A percentile compares a stretch with the other conserved stretches of the same genome.
phyloP scores from a whole-genome alignment of 2,329 filamentous ascomycete species.

The Xylaria sp. region DNA sequence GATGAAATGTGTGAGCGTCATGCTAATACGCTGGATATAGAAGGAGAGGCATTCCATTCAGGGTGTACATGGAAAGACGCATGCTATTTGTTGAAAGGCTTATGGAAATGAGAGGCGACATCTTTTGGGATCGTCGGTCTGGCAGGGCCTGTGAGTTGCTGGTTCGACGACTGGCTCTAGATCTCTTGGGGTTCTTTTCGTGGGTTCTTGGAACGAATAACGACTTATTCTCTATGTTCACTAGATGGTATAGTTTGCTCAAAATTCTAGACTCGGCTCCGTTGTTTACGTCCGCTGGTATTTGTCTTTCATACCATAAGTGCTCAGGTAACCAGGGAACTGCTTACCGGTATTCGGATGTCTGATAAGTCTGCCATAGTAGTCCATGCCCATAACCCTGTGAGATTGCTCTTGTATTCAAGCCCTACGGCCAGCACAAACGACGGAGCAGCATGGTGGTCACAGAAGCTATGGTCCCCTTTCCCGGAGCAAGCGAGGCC shows the following conservation, averaged over 20 bases:
- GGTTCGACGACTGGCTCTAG: conserved; percentile 16
- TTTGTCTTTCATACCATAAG: neutral
- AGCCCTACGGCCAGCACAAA: neutral
- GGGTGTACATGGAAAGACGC: conserved; percentile 90
- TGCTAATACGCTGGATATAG: conserved; percentile 50
- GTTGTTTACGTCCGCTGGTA: neutral
- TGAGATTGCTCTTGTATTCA: too few relatives aligned
- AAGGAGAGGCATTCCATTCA: conserved; percentile 88
- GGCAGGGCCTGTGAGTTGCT: conserved; percentile 16
- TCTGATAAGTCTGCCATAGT: neutral
- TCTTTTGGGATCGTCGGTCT: neutral
- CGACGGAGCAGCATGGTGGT: neutral
- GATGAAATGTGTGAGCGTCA: neutral
- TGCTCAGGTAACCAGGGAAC: neutral
- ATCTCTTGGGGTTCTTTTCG: conserved; percentile 6
- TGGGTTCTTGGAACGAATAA: conserved; percentile 18
- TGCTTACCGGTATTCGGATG: neutral
- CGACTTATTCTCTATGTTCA: conserved; percentile 10
- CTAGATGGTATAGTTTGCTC: conserved; percentile 13
- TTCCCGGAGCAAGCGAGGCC: neutral
- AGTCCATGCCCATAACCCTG: neutral
- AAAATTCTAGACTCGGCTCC: conserved; percentile 12
- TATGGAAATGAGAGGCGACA: neutral
- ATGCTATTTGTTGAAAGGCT: conserved; percentile 76
- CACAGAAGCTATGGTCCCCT: too few relatives aligned